Percentiles rank a stretch among this genome's conserved stretches.
Conservation (phyloP, 306 rosid genomes). For the Fagus crenata region DNA sequence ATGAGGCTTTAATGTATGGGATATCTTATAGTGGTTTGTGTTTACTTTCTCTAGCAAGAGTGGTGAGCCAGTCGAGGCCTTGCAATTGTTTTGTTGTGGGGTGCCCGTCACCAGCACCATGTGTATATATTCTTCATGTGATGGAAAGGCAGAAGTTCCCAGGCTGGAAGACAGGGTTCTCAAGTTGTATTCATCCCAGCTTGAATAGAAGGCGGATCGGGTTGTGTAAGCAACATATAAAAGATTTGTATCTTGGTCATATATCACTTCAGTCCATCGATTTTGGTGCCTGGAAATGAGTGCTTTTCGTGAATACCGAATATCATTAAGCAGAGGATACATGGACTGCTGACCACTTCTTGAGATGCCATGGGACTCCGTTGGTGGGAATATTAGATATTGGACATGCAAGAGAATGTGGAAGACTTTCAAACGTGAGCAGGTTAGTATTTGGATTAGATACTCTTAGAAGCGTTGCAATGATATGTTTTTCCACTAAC, state of each 20-base stretch:
- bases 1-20: slow-evolving; percentile 81
- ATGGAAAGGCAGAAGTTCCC: slow-evolving; percentile 95
- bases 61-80: slow-evolving; percentile 68
- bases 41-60: slow-evolving; percentile 73
- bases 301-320: slow-evolving; percentile 19
- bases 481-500: background rate
- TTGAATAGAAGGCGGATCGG: slow-evolving; percentile 72
- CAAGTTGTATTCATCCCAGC: slow-evolving; percentile 85
- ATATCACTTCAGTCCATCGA: slow-evolving; percentile 86
- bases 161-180: slow-evolving; percentile 92
- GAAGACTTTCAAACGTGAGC: background rate
- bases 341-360: background rate
- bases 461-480: background rate
- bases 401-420: background rate
- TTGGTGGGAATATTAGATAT: background rate
- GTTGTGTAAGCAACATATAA: slow-evolving; percentile 72
- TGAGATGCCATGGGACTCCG: no score
- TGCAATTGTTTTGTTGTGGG: slow-evolving; percentile 81
- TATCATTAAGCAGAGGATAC: slow-evolving; percentile 6
- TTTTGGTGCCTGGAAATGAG: slow-evolving; percentile 79
- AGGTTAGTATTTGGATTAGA: background rate
- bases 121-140: slow-evolving; percentile 77
- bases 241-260: slow-evolving; percentile 71
- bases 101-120: slow-evolving; percentile 63
- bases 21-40: slow-evolving; percentile 71